Base-by-base conservation (phyloP, 2,329 filamentous ascomycete species). In the Nemania sp. region DNA sequence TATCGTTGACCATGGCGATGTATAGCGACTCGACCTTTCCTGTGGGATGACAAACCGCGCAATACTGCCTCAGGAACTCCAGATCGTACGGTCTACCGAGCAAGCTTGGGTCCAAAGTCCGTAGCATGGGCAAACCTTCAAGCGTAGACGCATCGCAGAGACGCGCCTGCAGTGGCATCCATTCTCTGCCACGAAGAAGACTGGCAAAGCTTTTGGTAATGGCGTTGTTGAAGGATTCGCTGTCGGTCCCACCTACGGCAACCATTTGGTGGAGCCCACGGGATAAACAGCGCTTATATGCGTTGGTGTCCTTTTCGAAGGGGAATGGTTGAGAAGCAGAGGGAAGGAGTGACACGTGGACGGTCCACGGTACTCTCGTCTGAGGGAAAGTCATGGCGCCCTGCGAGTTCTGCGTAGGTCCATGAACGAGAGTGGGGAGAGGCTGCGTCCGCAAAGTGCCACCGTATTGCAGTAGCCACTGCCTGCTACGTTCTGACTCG, bases 241-340 rank as follows among this genome's bases (percentile, higher is more conserved):
- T 75, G 52, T 77, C 75, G 3, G 72, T 72, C 15, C 79, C 80
- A 37, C 74, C 73, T 11, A 85, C 74, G 7, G 77, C 79, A 15
- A 84, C 73, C 69, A 82, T 79, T 54, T 78, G 79, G 61, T 84
- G 82, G 39, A 84, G 74, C 3, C 82, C 82, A 14, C 82, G 78
- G 12, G 82, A 85, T 4, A 84, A 72, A 39, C 81, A 84, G 37
- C 82, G 75, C 63, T 83, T 83, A 67, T 85, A 85, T 3, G 81
- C 81, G 34, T 75, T 79, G 12, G 81, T 84, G 60, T 84, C 80
- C 63, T 82, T 81, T 67, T 84, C 82, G 64, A 84, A 85, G 0
- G 82, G 82, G 59, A 84, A 83, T 4, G 80, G 78, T 51, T 80
- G 77, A 28, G 75, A 75, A 11, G 72, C 73, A 41, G 76, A 78